Conservation (phyloP, 495 filamentous ascomycete species). For the Xylaria longipes region DNA sequence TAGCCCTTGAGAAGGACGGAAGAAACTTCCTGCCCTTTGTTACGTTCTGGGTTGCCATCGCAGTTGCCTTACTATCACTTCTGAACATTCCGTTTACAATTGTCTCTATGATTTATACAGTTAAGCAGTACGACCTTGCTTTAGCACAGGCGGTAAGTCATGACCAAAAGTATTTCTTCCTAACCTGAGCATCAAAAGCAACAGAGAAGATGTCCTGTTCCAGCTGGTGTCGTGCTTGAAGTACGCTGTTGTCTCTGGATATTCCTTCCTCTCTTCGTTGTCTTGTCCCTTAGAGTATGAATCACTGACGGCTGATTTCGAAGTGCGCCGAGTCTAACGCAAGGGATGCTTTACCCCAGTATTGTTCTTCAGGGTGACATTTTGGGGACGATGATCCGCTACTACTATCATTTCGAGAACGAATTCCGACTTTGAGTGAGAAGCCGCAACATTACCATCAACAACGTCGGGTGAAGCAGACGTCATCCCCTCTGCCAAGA, state of each 20-base stretch:
- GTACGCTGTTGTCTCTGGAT: neutral
- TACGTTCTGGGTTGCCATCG: constrained; percentile 25
- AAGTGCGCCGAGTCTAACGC: neutral
- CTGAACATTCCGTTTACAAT: neutral
- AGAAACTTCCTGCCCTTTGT: constrained; percentile 21
- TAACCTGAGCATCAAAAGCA: neutral
- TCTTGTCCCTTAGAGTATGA: neutral
- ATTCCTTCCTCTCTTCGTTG: neutral
- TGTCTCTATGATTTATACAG: neutral
- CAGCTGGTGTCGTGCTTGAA: neutral
- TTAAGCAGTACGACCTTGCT: neutral
- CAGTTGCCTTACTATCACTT: neutral
- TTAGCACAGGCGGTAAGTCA: neutral
- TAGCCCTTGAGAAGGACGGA: constrained; percentile 15
- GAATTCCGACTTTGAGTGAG: neutral
- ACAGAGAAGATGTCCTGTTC: neutral
- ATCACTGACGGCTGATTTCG: neutral
- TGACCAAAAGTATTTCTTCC: neutral
- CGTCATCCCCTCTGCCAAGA: no score
- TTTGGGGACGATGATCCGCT: neutral
- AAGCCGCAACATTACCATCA: neutral
- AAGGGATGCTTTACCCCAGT: neutral
- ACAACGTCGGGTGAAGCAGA: neutral
- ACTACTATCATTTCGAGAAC: no score
- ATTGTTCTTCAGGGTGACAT: neutral